Conservation (phyloP, 2,329 filamentous ascomycete species). For the Zymoseptoria pseudotritici region DNA sequence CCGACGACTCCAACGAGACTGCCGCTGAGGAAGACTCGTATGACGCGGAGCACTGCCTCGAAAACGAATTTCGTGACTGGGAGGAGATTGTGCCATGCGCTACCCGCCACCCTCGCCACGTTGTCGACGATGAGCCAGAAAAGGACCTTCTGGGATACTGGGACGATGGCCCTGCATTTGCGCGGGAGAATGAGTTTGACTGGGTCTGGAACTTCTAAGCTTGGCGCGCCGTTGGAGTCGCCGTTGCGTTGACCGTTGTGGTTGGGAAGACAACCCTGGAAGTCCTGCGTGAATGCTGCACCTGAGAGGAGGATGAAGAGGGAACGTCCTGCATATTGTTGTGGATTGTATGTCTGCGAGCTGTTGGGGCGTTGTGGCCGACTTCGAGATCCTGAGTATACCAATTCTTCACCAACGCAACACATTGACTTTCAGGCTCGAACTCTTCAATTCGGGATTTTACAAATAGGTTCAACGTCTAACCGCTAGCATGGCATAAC, state of each 20-base stretch:
- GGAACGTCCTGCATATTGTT: background rate
- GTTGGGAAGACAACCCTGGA: background rate
- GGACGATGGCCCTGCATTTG: conserved; percentile 10
- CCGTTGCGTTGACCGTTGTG: background rate
- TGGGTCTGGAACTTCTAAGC: conserved; percentile 3
- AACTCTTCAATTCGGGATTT: background rate
- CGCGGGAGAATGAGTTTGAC: conserved; percentile 6
- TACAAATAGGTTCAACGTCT: background rate
- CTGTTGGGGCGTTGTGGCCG: background rate
- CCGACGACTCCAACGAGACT: background rate
- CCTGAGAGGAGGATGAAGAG: background rate
- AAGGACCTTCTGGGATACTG: conserved; percentile 6
- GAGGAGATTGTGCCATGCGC: conserved; percentile 5
- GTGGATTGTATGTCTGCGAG: background rate
- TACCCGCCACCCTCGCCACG: background rate
- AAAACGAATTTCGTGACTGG: conserved; percentile 1
- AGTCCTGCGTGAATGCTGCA: background rate
- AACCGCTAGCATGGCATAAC: background rate
- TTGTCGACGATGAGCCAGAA: background rate
- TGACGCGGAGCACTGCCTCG: background rate
- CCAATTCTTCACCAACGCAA: background rate
- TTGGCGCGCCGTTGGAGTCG: background rate
- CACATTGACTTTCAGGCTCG: background rate
- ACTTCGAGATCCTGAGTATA: background rate
- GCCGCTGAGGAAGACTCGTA: background rate